These are phyloP conservation scores for Dalbergia cultrata DNA, from an alignment of 306 rosid genomes.

Conservation along the genomic window DNA sequence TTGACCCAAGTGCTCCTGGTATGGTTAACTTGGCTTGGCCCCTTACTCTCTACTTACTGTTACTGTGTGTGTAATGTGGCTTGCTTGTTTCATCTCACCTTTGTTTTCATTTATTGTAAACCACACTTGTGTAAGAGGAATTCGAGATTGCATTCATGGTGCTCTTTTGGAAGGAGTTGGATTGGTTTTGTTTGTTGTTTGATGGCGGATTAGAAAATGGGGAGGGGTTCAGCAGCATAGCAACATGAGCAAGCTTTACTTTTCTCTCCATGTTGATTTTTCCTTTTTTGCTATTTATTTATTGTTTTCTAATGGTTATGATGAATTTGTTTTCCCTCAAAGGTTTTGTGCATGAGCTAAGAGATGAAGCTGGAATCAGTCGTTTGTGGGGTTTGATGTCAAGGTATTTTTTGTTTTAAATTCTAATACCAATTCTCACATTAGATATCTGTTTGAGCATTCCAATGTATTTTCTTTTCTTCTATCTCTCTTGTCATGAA, in stretches of 20 bases:
- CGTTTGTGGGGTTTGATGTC: constrained; percentile 93
- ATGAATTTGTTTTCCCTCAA: constrained; percentile 42
- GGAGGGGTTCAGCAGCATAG: constrained; percentile 29
- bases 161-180: not conserved
- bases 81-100: constrained; percentile 14
- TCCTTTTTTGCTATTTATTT: constrained; percentile 2
- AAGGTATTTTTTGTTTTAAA: constrained; percentile 56
- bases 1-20: constrained; percentile 76
- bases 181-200: constrained; percentile 40
- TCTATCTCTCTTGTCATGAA: constrained; percentile 21
- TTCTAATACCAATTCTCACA: no score
- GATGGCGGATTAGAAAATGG: constrained; percentile 4
- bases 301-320: constrained; percentile 21
- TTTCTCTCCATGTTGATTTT: constrained; percentile 28
- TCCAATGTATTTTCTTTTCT: constrained; percentile 23
- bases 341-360: constrained; percentile 79
- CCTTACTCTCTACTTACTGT: not conserved
- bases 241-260: constrained; percentile 28
- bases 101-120: not conserved
- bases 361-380: constrained; percentile 86
- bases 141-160: constrained; percentile 20
- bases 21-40: constrained; percentile 40
- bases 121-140: constrained; percentile 1
- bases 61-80: not conserved
- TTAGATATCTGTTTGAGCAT: not conserved